Base-by-base conservation (phyloP, 176 grass and related monocot species). In the bread wheat (Triticum aestivum) region DNA sequence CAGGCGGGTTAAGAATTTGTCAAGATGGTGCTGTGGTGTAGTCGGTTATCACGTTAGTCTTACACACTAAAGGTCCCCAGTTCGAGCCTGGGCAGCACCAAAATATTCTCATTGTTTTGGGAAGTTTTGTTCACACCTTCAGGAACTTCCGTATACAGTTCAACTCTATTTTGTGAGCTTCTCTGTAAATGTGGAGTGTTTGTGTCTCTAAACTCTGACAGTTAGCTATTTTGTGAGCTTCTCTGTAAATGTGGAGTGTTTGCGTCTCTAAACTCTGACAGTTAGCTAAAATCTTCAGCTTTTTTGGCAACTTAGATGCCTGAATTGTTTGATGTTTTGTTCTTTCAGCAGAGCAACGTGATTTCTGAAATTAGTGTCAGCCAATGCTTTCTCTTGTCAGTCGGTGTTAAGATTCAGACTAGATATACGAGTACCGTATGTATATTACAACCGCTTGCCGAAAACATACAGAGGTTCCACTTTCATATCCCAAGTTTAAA, bases 31-130 rank as follows among this genome's bases (percentile, higher is more conserved):
- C 41, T 89, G 87, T 85, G 75, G 81, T 79, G 87, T 84, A 89
- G 82, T 84, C 32, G 65, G 75, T 84, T 73, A 88, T 88, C 86
- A 83, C 80, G 73, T 83, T 88, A 78, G 79, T 82, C 49, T 82
- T 82, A 87, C 86, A 82, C 86, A 82, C 86, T 42, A 82, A 82
- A 88, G 79, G 62, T 88, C 72, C 63, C 72, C 86, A 82, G 71
- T 83, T 83, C 47, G 62, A 88, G 64, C 79, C 86, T 88, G 80
- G 72, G 45, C 86, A 77, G 79, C 72, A 88, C 80, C 79, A 87
- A 38, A 27, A 4, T 15, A 1, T 45, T 35, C 0, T 34, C 4
- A 1, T 35, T 5, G 0, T 10, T 9, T 38, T 63, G 4, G 45
- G 6, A 21, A 75, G 18, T 49, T 73, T 73, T 73, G 11, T 73